Percentiles rank a stretch among this genome's conserved stretches.
phyloP scores from a whole-genome alignment of 1,284 basidiomycete species.

The Sanguinoderma infundibulare region DNA sequence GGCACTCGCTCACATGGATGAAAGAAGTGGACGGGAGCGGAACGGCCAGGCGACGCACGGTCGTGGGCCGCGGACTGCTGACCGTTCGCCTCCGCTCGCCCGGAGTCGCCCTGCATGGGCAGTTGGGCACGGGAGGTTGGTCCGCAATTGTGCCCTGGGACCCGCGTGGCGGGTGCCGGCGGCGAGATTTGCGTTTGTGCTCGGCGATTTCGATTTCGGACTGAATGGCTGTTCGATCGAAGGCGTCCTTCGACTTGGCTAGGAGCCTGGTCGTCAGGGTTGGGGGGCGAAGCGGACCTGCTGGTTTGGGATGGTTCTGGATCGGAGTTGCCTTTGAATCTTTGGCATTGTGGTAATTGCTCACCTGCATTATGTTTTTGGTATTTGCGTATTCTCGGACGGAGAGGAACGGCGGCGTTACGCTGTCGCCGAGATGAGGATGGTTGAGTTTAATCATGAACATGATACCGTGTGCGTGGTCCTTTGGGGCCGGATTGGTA shows the following conservation, averaged over 20 bases:
- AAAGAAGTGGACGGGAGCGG: neutral
- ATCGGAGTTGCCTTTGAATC: neutral
- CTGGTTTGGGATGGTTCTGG: neutral
- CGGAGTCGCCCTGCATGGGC: neutral
- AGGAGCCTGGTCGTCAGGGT: neutral
- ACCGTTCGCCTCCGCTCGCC: too few relatives aligned
- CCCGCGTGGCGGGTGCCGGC: neutral
- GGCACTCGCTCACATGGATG: neutral
- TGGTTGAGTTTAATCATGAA: neutral
- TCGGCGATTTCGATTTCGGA: neutral
- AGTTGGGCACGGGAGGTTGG: neutral
- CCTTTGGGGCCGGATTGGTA: neutral
- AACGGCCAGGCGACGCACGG: neutral
- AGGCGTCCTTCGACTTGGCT: neutral
- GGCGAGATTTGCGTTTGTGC: slow-evolving; percentile 1
- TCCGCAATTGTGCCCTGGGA: neutral
- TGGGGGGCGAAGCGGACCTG: neutral
- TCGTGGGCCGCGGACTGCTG: neutral
- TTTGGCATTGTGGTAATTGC: neutral
- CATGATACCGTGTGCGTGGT: too few relatives aligned
- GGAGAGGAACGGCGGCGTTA: neutral
- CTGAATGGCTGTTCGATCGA: slow-evolving; percentile 1
- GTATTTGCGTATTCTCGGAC: neutral
- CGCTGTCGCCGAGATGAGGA: neutral
- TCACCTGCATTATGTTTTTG: neutral